Conservation (phyloP, 768 basidiomycete species). For the Suillus paluster region DNA sequence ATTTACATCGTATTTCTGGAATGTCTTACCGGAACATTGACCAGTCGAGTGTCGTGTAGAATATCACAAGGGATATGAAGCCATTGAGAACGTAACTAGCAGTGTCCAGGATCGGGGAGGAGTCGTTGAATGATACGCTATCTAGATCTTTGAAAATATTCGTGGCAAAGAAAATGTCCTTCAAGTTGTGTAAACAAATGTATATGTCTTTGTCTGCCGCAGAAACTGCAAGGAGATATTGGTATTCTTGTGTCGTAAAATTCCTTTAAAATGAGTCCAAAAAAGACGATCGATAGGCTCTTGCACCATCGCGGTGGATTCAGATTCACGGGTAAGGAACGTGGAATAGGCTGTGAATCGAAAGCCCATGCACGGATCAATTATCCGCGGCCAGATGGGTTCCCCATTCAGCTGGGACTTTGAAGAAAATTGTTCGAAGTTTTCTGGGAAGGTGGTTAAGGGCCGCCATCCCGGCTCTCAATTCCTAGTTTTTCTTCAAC, state of each 20-base stretch:
- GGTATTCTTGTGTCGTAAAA: not conserved
- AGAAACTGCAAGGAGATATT: not conserved
- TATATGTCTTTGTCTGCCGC: not conserved
- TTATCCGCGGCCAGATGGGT: constrained; percentile 15
- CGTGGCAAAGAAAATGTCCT: not conserved
- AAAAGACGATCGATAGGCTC: constrained; percentile 5
- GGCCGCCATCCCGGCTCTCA: not conserved
- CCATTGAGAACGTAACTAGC: not conserved
- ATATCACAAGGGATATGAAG: not conserved
- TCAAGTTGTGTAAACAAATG: not conserved
- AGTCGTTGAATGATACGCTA: not conserved
- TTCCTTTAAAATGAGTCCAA: not conserved
- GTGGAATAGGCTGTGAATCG: not conserved
- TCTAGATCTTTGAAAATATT: not conserved
- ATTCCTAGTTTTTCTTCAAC: constrained; percentile 2
- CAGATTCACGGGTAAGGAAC: not conserved
- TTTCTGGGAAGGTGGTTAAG: not conserved
- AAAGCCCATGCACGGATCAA: not conserved
- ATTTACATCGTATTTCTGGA: too few species aligned
- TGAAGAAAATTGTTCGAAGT: not conserved
- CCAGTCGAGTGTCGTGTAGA: not conserved
- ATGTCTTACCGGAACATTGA: not conserved
- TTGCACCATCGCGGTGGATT: constrained; percentile 6
- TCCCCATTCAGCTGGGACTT: constrained; percentile 1
- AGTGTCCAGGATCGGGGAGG: not conserved